Evolutionary conservation across 2,329 filamentous ascomycete genomes (phyloP).

Genomic region (Aspergillus neotritici): DNA sequence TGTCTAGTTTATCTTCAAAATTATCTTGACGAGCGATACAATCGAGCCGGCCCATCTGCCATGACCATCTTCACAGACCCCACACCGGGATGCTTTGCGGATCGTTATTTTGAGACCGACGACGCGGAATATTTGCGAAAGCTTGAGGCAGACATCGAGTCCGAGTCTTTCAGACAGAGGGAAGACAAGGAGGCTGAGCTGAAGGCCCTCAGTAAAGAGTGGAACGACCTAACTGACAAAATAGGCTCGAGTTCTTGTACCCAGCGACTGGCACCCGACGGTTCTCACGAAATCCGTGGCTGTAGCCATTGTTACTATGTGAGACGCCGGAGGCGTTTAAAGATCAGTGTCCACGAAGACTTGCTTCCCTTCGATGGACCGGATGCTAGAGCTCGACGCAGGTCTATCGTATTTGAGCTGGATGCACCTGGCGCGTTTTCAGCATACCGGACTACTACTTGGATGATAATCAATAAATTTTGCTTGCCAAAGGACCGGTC

Average conservation of each 20-base stretch:
- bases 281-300: constrained; percentile 25
- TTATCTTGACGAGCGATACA: constrained; percentile 43
- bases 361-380: constrained; percentile 38
- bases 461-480: constrained; percentile 41
- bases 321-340: constrained; percentile 34
- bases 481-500: constrained; percentile 10
- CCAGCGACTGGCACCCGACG: constrained; percentile 17
- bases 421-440: constrained; percentile 40
- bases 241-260: constrained; percentile 32
- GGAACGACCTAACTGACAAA: constrained; percentile 32
- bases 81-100: constrained; percentile 41
- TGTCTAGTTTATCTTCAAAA: constrained; percentile 48
- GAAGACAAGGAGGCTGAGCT: constrained; percentile 39
- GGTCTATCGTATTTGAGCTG: constrained; percentile 51
- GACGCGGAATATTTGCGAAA: constrained; percentile 18
- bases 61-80: constrained; percentile 48
- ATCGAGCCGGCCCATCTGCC: constrained; percentile 9
- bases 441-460: constrained; percentile 50
- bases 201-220: constrained; percentile 26
- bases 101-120: constrained; percentile 39
- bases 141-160: constrained; percentile 33
- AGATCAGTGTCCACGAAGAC: constrained; percentile 47
- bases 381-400: constrained; percentile 9
- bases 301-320: constrained; percentile 45
- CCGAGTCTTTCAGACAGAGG: constrained; percentile 22